Base-by-base conservation (phyloP, 2,329 filamentous ascomycete genomes). In the Cercospora brassicicola region DNA sequence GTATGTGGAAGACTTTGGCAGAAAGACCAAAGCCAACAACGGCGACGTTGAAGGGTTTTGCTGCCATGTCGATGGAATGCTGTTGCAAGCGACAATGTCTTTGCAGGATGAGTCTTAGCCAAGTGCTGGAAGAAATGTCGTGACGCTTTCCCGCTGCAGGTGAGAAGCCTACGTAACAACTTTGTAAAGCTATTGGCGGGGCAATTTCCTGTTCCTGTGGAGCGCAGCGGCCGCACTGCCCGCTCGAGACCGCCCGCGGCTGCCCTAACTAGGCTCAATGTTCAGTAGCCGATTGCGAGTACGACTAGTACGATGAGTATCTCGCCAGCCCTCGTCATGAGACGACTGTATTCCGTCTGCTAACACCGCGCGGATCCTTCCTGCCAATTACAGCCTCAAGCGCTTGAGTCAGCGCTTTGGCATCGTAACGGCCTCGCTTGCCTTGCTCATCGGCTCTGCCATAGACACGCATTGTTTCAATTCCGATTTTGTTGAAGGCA, bases 1-100 rank as follows among this genome's bases (percentile, higher is more conserved):
- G 92, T 76, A 94, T 93, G 80, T 95, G 91, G 81, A 94, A 95
- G 81, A 91, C 84, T 77, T 93, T 94, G 79, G 92, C 91, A 65
- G 84, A 86, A 75, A 88, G 78, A 73, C 87, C 87, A 77, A 88
- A 89, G 74, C 87, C 87, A 67, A 89, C 83, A 45, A 89, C 78
- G 57, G 85, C 86, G 65, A 88, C 83, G 69, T 88, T 88, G 77
- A 82, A 85, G 20, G 78, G 71, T 67, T 74, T 73, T 20, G 66
- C 59, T 26, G 72, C 67, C 72, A 74, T 74, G 28, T 39, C 67
- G 33, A 30, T 30, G 10, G 45, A 59, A 11, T 53, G 23, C 18
- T 33, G 33, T 20, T 59, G 63, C n/a, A n/a, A 30, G 28, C 20
- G 51, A 64, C 18, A 36, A 26, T 31, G 56, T 26, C 30, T 53